A percentile compares a stretch with the other conserved stretches of the same genome.
phyloP scores from a whole-genome alignment of 192 early-diverging fungal species.

The Diversispora epigaea region DNA sequence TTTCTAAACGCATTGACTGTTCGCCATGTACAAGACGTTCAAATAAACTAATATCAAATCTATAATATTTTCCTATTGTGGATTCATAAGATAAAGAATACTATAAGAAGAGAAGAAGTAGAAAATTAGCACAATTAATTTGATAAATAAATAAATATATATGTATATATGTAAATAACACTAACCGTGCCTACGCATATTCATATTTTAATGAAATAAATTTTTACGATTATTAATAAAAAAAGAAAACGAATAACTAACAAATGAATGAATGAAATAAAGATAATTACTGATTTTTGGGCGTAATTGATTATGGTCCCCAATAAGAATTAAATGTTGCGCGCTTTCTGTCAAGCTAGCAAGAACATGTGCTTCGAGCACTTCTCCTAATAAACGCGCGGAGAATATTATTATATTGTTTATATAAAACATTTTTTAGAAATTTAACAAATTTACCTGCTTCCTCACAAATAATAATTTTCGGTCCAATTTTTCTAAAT shows the following conservation, averaged over 20 bases:
- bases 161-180: not conserved
- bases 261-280: not conserved
- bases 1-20: not conserved
- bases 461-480: slow-evolving; percentile 59
- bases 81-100: slow-evolving; percentile 40
- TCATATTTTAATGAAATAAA: not conserved
- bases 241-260: not conserved
- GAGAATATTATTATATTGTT: no score
- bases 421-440: no score
- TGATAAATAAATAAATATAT: not conserved
- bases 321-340: slow-evolving; percentile 59
- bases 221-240: no score
- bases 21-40: slow-evolving; percentile 39
- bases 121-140: not conserved
- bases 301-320: slow-evolving; percentile 41
- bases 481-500: slow-evolving; percentile 40
- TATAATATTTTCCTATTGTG: slow-evolving; percentile 38
- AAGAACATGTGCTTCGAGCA: slow-evolving; percentile 57
- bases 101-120: not conserved
- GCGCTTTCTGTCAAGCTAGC: slow-evolving; percentile 45
- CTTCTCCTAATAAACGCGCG: slow-evolving; percentile 35
- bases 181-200: not conserved
- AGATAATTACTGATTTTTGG: not conserved
- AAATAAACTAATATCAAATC: slow-evolving; percentile 51
- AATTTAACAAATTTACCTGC: slow-evolving; percentile 31